phyloP scores from a whole-genome alignment of 1,284 basidiomycete species.

The Sanghuangporus weigelae region DNA sequence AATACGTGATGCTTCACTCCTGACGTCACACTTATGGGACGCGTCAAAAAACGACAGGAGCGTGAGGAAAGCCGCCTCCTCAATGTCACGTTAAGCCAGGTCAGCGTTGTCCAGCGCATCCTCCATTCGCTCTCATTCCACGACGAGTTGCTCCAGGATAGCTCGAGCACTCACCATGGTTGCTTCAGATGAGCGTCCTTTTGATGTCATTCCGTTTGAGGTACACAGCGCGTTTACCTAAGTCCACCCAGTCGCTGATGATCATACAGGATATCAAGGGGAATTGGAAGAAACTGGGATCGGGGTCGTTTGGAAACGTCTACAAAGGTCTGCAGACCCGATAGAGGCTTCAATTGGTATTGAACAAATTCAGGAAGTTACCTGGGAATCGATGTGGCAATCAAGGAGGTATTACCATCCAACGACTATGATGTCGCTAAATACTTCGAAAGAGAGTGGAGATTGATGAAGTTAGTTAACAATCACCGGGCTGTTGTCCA shows the following conservation, averaged over 20 bases:
- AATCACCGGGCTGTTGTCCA: neutral
- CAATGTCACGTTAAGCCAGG: neutral
- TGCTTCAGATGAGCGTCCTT: conserved; percentile 32
- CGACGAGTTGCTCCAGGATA: neutral
- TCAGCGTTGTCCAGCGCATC: neutral
- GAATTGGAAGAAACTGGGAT: conserved; percentile 82
- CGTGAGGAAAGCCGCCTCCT: neutral
- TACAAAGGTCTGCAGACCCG: conserved; percentile 61
- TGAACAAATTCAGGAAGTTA: conserved; percentile 59
- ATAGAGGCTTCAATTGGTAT: neutral
- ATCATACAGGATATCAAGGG: conserved; percentile 74
- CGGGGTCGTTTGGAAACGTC: conserved; percentile 90
- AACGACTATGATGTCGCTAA: conserved; percentile 91
- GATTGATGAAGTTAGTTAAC: conserved; percentile 74
- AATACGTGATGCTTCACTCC: too few relatives aligned
- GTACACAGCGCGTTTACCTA: conserved; percentile 35
- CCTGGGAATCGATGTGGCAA: conserved; percentile 92
- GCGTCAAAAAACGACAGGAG: conserved; percentile 4
- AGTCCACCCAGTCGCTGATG: conserved; percentile 13
- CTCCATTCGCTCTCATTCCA: neutral
- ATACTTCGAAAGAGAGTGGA: conserved; percentile 97
- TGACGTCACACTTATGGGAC: neutral
- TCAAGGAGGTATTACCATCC: conserved; percentile 91
- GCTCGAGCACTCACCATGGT: neutral
- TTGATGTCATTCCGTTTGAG: conserved; percentile 79